Evolutionary conservation across 441 rosid genomes (phyloP), one percentile per base, ranked within the genome.

Genomic region (Brassica balearica): DNA sequence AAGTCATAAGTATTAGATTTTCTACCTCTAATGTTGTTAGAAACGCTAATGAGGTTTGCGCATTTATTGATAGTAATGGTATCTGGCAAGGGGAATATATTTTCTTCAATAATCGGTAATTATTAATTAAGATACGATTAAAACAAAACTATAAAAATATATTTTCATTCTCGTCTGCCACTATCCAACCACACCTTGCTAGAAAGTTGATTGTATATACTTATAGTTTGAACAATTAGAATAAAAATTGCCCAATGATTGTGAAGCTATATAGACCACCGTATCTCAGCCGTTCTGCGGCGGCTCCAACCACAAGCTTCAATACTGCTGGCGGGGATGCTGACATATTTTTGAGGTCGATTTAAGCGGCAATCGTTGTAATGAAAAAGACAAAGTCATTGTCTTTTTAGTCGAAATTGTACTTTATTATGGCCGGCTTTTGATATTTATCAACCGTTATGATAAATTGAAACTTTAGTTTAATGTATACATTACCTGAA

Each of bases 101-200:
- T 9, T 56, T 3, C 19, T 6, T 19, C 8, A 55, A 14, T 53
- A 56, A 23, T 23, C 60, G 67, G 60, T 65, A 41, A 71, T 12
- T 38, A 71, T 32, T 65, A 38, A 71, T n/a, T 41, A 71, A 53
- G 75, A 77, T 25, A 77, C 19, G 76, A 64, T 56, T 41, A 17
- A 71, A 71, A 23, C 38, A 41, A 29, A 43, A 38, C 2, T 3
- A 65, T 56, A 12, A 3, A 70, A 64, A 48, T 3, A 20, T n/a
- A 58, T 11, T 27, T 65, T 71, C 63, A 22, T 43, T 72, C 73
- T 77, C 59, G 81, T 77, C 77, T 72, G 77, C 81, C 81, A 77
- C 77, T 66, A 77, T 71, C 5, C 53, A 46, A 51, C 56, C 56
- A 51, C 56, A 51, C 19, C 8, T 71, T 65, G 19, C 10, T 65